These are phyloP conservation scores for Trypethelium eluteriae DNA, from an alignment of 495 filamentous ascomycete species.

Conservation along the genomic window DNA sequence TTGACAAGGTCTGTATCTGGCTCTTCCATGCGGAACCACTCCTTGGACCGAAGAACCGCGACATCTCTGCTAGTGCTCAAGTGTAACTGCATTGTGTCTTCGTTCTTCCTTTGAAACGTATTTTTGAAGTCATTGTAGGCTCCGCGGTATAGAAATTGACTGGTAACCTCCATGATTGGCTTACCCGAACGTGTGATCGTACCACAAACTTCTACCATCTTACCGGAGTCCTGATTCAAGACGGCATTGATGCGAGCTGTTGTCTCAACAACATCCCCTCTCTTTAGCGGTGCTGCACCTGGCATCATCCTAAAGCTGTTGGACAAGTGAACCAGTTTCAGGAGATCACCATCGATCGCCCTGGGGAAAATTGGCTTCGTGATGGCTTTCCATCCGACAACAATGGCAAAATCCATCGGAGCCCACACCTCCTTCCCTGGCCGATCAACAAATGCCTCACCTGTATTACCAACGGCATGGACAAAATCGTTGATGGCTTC, in stretches of 20 bases:
- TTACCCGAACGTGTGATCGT: constrained; percentile 81
- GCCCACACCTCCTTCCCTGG: constrained; percentile 91
- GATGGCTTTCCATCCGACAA: constrained; percentile 98
- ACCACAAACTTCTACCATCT: constrained; percentile 98
- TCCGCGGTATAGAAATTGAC: constrained; percentile 94
- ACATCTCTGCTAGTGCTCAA: constrained; percentile 80
- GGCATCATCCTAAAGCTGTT: constrained; percentile 98
- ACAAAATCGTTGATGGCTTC: constrained; percentile 97
- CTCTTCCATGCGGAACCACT: constrained; percentile 87
- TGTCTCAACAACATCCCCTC: constrained; percentile 84
- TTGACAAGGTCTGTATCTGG: constrained; percentile 74
- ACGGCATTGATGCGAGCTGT: constrained; percentile 96
- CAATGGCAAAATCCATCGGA: constrained; percentile 98
- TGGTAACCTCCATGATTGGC: constrained; percentile 97
- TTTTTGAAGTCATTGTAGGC: constrained; percentile 90
- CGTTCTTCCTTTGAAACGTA: constrained; percentile 94
- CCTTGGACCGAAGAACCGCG: constrained; percentile 86
- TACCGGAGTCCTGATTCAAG: constrained; percentile 94
- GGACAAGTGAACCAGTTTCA: constrained; percentile 90
- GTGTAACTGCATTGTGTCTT: constrained; percentile 91
- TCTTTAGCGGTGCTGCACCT: constrained; percentile 86
- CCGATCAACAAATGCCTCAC: constrained; percentile 95
- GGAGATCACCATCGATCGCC: constrained; percentile 85
- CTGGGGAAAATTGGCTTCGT: constrained; percentile 97
- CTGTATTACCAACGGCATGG: constrained; percentile 94